phyloP scores from a whole-genome alignment of 2,329 filamentous ascomycete species.

The Furcasterigmium furcatum region DNA sequence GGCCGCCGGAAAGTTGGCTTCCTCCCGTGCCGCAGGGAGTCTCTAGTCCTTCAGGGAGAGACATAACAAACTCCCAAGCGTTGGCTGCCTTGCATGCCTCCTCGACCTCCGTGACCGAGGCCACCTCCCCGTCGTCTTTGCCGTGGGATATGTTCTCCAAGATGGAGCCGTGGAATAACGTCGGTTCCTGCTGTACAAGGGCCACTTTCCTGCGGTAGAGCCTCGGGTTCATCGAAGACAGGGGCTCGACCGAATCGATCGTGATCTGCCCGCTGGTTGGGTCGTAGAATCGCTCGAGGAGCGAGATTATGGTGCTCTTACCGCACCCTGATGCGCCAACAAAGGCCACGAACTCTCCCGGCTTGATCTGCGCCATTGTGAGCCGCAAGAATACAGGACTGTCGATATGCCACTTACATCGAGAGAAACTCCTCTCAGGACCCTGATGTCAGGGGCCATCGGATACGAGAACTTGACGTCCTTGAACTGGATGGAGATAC shows the following conservation, averaged over 20 bases:
- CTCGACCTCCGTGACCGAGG: conserved; percentile 26
- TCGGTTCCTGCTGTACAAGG: conserved; percentile 72
- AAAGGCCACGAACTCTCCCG: conserved; percentile 66
- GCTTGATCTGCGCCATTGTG: conserved; percentile 26
- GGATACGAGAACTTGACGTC: conserved; percentile 10
- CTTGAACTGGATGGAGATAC: not conserved
- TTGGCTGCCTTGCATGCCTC: conserved; percentile 40
- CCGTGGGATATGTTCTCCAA: conserved; percentile 66
- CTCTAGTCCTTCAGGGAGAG: conserved; percentile 47
- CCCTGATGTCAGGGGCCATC: conserved; percentile 2
- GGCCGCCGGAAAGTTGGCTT: conserved; percentile 66
- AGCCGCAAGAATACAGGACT: not conserved
- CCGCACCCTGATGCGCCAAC: conserved; percentile 69
- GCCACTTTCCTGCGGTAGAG: conserved; percentile 64
- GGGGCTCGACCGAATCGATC: conserved; percentile 54
- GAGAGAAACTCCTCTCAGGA: conserved; percentile 8
- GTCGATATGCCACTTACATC: conserved; percentile 7
- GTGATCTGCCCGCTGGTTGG: conserved; percentile 60
- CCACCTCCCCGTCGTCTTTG: conserved; percentile 19
- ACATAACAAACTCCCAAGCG: conserved; percentile 39
- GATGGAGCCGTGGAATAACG: conserved; percentile 56
- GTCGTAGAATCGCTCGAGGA: conserved; percentile 70
- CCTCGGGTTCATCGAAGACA: conserved; percentile 48
- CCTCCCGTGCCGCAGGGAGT: conserved; percentile 65
- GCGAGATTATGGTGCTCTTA: conserved; percentile 67